Percentiles rank a stretch among this genome's conserved stretches.
These are phyloP conservation scores for Mucor indicus DNA, from an alignment of 371 early-diverging fungal genomes.

Conservation along the genomic window DNA sequence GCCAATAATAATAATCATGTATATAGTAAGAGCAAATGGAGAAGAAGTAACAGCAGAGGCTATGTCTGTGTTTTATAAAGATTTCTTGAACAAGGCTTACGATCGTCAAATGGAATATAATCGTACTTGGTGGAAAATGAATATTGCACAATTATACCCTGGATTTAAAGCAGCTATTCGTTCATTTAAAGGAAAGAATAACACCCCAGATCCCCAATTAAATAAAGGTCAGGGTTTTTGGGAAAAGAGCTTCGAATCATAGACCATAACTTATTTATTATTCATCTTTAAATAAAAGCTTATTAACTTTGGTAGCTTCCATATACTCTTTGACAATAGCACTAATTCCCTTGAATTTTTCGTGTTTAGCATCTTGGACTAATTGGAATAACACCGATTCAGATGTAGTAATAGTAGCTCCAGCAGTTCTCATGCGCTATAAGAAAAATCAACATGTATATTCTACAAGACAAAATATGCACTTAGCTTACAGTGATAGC, in stretches of 20 bases:
- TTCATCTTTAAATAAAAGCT: constrained; percentile 48
- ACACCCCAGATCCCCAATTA: background rate
- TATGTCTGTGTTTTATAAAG: constrained; percentile 74
- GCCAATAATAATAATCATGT: background rate
- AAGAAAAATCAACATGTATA: background rate
- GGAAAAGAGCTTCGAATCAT: constrained; percentile 54
- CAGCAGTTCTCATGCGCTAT: constrained; percentile 71
- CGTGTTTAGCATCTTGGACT: constrained; percentile 73
- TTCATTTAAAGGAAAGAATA: constrained; percentile 13
- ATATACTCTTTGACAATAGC: constrained; percentile 80
- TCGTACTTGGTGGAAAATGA: constrained; percentile 71
- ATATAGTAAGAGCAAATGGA: constrained; percentile 31
- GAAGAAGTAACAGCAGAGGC: constrained; percentile 66
- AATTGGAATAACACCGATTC: constrained; percentile 93
- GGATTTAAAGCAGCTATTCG: constrained; percentile 61
- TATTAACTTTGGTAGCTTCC: constrained; percentile 59
- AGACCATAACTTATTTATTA: background rate
- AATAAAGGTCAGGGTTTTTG: constrained; percentile 35
- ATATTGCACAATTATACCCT: constrained; percentile 64
- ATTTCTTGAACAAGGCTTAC: constrained; percentile 71
- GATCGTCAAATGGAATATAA: constrained; percentile 77
- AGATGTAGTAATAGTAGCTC: constrained; percentile 80
- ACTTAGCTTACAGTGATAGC: constrained; percentile 78
- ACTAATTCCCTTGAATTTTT: constrained; percentile 78
- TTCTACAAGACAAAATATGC: background rate